These are phyloP conservation scores for Fusarium algeriense DNA, from an alignment of 2,329 filamentous ascomycete genomes.

Conservation along the genomic window DNA sequence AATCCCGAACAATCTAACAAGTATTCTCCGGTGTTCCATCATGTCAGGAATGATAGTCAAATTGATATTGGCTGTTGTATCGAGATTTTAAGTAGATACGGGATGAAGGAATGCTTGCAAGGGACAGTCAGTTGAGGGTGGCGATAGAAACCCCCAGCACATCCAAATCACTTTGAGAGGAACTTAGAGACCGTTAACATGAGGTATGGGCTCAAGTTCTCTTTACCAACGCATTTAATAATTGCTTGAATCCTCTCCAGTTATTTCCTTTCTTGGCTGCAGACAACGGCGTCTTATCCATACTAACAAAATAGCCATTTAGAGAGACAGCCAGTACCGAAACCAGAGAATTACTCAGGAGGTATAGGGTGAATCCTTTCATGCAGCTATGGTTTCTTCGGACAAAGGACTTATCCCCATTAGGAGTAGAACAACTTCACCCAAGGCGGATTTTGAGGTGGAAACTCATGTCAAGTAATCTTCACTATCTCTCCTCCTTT, in stretches of 20 bases:
- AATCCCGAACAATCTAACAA: conserved; percentile 4
- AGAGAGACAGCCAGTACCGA: background rate
- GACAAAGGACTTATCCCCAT: conserved; percentile 4
- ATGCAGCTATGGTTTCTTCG: background rate
- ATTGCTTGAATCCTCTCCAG: background rate
- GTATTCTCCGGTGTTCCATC: conserved; percentile 9
- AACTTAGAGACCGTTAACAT: background rate
- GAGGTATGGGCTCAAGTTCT: too few relatives aligned
- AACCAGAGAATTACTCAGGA: background rate
- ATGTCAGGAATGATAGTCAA: background rate
- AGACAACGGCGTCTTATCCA: background rate
- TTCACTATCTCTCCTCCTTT: conserved; percentile 4
- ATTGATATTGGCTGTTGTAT: background rate
- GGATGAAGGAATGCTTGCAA: background rate
- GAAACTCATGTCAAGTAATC: conserved; percentile 17
- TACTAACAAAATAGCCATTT: background rate
- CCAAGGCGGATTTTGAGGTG: conserved; percentile 17
- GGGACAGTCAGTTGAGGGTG: background rate
- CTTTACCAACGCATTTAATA: background rate
- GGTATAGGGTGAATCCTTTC: background rate
- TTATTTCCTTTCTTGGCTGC: background rate
- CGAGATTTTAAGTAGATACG: background rate
- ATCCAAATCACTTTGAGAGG: background rate
- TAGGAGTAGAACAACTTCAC: conserved; percentile 29
- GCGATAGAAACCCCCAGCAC: background rate